Evolutionary conservation across 2,329 filamentous ascomycete genomes (phyloP), one percentile per base, ranked within the genome.

Genomic region (Neonectria magnoliae): DNA sequence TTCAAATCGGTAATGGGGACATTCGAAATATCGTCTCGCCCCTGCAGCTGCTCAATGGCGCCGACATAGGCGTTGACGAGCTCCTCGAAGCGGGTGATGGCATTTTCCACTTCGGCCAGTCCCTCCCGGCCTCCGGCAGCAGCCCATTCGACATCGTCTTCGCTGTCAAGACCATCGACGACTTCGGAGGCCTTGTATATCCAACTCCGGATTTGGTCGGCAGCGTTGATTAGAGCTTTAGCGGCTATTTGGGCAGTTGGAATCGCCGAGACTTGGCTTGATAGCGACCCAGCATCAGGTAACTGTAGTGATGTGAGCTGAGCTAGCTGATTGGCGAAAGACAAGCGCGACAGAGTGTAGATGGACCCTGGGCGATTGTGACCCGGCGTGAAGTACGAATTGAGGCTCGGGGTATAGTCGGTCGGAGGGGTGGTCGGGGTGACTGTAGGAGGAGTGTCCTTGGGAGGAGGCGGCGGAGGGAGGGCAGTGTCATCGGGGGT

Each of bases 81-180:
- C 56, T 90, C 88, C 76, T 97, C 94, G 73, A 98, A 99, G 54
- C 92, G 90, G 41, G 86, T 83, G 65, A 98, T 95, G 22, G 95
- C 89, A 69, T 83, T 87, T 73, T 91, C 89, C 25, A 91, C 90
- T 70, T 91, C 90, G 55, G 90, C 90, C 38, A 95, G 83, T 2
- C 93, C 93, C 78, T 95, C 92, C 66, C 91, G 85, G 2, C 96
- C 96, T 57, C 93, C 96, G 7, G 88, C 88, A 2, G 94, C 95
- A 2, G 96, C 94, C 96, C 96, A 99, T 78, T 98, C 95, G 16
- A 98, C 94, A 76, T 99, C 96, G 77, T 98, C 96, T 68, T 98
- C 95, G 57, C 94, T 94, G 77, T 98, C 94, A 45, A 99, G 83
- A 5, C 94, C 94, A 59, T 88, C 88, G 57, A 99, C 89, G 33